A percentile compares a stretch with the other conserved stretches of the same genome.
These are phyloP conservation scores for Eutypella sp. DNA, from an alignment of 2,329 filamentous ascomycete genomes.

Conservation along the genomic window DNA sequence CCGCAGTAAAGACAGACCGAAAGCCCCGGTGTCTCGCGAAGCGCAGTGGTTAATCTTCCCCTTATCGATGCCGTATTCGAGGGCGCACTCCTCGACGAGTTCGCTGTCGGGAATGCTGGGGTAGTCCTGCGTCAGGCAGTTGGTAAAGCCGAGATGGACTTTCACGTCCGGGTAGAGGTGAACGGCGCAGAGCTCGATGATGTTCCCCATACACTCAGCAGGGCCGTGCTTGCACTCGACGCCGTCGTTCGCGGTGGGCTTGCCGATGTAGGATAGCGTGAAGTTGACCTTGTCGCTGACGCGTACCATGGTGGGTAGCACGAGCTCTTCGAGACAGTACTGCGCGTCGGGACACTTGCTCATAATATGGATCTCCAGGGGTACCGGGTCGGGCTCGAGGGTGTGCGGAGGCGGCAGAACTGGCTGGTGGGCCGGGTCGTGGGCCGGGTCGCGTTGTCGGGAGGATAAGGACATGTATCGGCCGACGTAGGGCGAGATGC, in stretches of 20 bases:
- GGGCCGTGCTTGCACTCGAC: constrained; percentile 87
- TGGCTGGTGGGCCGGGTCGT: constrained; percentile 7
- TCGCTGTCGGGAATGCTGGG: constrained; percentile 67
- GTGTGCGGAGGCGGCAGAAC: constrained; percentile 1
- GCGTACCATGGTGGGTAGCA: constrained; percentile 82
- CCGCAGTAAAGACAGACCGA: constrained; percentile 63
- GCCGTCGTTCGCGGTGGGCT: constrained; percentile 71
- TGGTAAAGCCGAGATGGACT: constrained; percentile 85
- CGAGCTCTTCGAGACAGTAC: constrained; percentile 74
- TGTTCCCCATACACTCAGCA: constrained; percentile 85
- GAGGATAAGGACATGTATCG: constrained; percentile 4
- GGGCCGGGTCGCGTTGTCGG: background rate
- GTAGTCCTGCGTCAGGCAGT: constrained; percentile 80
- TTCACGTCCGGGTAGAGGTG: constrained; percentile 80
- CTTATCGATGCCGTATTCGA: constrained; percentile 88
- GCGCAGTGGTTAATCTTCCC: constrained; percentile 76
- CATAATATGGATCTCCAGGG: constrained; percentile 93
- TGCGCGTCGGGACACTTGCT: constrained; percentile 91
- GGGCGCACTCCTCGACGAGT: constrained; percentile 81
- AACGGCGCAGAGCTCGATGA: constrained; percentile 80
- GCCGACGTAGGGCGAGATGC: constrained; percentile 12
- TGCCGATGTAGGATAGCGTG: constrained; percentile 83
- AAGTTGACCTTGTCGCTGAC: constrained; percentile 85
- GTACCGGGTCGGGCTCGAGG: constrained; percentile 47
- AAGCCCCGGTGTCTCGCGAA: constrained; percentile 67